These are phyloP conservation scores for Tylopilus felleus DNA, from an alignment of 768 basidiomycete species.

Conservation along the genomic window DNA sequence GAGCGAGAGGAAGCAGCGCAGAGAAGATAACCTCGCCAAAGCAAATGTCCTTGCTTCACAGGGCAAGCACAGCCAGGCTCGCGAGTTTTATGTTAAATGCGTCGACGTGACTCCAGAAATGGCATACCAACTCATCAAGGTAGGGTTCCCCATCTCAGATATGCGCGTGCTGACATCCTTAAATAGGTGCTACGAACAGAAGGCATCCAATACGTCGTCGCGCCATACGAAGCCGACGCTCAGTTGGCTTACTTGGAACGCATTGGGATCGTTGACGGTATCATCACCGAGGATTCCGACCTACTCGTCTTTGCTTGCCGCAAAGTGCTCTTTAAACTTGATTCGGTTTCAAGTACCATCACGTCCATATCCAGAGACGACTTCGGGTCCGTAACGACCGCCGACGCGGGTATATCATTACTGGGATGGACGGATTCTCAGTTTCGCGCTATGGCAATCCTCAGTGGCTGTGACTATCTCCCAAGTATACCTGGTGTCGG, in stretches of 20 bases:
- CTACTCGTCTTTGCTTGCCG: constrained; percentile 95
- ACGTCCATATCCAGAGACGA: constrained; percentile 62
- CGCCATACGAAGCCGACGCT: constrained; percentile 98
- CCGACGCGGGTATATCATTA: constrained; percentile 65
- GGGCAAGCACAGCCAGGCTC: constrained; percentile 76
- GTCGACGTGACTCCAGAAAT: constrained; percentile 96
- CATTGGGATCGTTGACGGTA: constrained; percentile 76
- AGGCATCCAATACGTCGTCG: constrained; percentile 79
- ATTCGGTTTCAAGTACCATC: constrained; percentile 61
- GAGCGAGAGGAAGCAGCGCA: constrained; percentile 65
- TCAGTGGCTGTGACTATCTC: constrained; percentile 92
- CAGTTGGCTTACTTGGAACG: constrained; percentile 92
- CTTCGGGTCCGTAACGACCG: constrained; percentile 56
- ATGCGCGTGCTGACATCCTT: constrained; percentile 4
- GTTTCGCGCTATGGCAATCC: constrained; percentile 90
- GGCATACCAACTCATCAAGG: constrained; percentile 98
- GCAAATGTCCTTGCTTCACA: constrained; percentile 73
- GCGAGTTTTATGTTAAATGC: constrained; percentile 87
- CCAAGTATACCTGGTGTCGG: constrained; percentile 89
- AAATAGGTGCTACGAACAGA: constrained; percentile 81
- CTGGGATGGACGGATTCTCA: constrained; percentile 86
- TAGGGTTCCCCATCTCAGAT: constrained; percentile 23
- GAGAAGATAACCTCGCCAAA: constrained; percentile 72
- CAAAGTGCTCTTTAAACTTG: constrained; percentile 91
- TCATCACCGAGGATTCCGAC: constrained; percentile 98